These are phyloP conservation scores for Ophiognomonia clavigignenti-juglandacearum DNA, from an alignment of 2,329 filamentous ascomycete species.

Conservation along the genomic window DNA sequence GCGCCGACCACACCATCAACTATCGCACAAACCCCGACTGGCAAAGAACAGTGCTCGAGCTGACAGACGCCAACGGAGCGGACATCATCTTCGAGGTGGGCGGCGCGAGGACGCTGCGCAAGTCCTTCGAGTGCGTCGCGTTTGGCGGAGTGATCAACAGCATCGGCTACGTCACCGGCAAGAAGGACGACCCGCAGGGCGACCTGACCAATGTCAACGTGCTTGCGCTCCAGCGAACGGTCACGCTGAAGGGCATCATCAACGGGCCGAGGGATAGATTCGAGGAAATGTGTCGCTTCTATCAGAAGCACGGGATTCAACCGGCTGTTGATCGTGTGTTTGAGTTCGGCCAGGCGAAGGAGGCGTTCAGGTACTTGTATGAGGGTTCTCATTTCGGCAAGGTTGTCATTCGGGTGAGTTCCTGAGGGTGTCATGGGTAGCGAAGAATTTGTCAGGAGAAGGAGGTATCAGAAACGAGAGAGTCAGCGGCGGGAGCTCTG, in stretches of 20 bases:
- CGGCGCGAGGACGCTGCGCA: conserved; percentile 44
- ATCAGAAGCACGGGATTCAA: conserved; percentile 30
- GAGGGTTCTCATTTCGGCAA: conserved; percentile 51
- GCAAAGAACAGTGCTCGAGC: conserved; percentile 41
- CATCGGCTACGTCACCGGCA: conserved; percentile 36
- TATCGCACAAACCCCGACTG: conserved; percentile 48
- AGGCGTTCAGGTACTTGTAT: conserved; percentile 45
- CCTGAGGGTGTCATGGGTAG: too few relatives aligned
- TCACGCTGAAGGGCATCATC: conserved; percentile 42
- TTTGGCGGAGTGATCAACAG: conserved; percentile 49
- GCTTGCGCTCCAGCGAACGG: conserved; percentile 30
- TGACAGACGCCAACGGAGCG: conserved; percentile 41
- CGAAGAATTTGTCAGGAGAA: too few relatives aligned
- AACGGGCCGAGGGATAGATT: conserved; percentile 53
- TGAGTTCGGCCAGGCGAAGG: conserved; percentile 32
- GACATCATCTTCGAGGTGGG: conserved; percentile 54
- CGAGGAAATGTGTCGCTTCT: conserved; percentile 20
- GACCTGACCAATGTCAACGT: conserved; percentile 54
- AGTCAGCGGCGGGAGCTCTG: too few relatives aligned
- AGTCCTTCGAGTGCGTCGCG: conserved; percentile 47
- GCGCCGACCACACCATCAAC: conserved; percentile 50
- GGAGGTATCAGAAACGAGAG: too few relatives aligned
- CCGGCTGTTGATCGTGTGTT: conserved; percentile 40
- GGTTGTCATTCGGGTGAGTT: conserved; percentile 32
- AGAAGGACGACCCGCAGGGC: conserved; percentile 41